These are phyloP conservation scores for Aspergillus tanneri DNA, from an alignment of 2,329 filamentous ascomycete species.

Conservation along the genomic window DNA sequence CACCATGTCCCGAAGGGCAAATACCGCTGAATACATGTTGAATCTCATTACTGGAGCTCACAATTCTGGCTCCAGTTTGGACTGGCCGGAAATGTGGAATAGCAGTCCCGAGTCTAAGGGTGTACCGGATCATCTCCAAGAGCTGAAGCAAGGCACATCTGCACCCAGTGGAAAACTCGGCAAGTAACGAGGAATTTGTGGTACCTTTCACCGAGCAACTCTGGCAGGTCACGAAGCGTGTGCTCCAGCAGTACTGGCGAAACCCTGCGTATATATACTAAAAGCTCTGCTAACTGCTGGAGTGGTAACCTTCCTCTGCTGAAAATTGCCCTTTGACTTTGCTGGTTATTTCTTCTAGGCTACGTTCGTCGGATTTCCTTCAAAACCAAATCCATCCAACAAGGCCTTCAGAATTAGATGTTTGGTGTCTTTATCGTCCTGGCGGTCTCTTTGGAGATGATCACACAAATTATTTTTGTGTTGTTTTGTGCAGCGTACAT, in stretches of 20 bases:
- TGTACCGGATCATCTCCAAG: not conserved
- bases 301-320: not conserved
- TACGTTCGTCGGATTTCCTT: not conserved
- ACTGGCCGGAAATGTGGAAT: not conserved
- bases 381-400: not conserved
- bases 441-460: not conserved
- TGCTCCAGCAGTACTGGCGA: not conserved
- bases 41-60: conserved; percentile 2
- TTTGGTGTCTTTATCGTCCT: not conserved
- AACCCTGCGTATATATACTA: not conserved
- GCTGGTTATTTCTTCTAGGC: not conserved
- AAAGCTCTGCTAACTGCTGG: not conserved
- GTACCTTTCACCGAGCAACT: not conserved
- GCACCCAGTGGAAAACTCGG: not conserved
- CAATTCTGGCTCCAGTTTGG: not conserved
- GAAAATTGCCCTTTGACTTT: not conserved
- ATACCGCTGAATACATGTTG: conserved; percentile 5
- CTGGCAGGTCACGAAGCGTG: not conserved
- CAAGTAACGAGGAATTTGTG: not conserved
- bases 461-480: not conserved
- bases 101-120: not conserved
- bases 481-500: not conserved
- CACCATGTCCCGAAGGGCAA: not conserved
- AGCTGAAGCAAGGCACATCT: not conserved
- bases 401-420: not conserved